Base-by-base conservation (phyloP, 2,329 filamentous ascomycete genomes). In the Cephalotrichum gorgonifer region DNA sequence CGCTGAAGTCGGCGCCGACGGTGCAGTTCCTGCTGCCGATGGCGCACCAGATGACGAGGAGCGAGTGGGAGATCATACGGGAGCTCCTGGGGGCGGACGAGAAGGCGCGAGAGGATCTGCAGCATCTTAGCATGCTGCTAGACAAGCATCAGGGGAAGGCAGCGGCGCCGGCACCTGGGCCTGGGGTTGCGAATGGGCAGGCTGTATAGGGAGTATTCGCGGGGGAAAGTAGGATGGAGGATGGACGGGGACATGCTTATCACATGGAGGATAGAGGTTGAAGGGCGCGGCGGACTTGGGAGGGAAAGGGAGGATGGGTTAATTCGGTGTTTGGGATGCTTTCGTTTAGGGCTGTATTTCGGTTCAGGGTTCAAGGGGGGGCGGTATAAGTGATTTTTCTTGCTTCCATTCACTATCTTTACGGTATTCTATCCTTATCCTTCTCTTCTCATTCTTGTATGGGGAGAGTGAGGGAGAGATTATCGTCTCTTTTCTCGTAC, bases 1-100 rank as follows among this genome's bases (percentile, higher is more conserved):
- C 72, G 0, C 70, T 84, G 42, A 76, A 83, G 12, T 71, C 70
- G 22, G 77, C 79, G 15, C 79, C 83, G 0, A 85, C 83, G 0
- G 79, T 87, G 8, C 73, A 78, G 23, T 85, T 88, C 56, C 68
- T 90, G 4, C 69, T 88, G 42, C 78, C 81, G 5, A 81, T 86
- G 54, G 83, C 83, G 1, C 79, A 75, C 20, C 75, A 77, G 45
- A 87, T 86, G 72, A 74, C 81, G 43, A 72, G 78, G n/a, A 69
- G 76, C 15, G 86, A 94, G 60, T 84, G 93, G 76, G 73, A 78
- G 49, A 79, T 93, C 26, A 78, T 96, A 53, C 74, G 77, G 47
- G 73, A 76, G 35, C 82, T 91, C 14, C 73, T 88, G 23, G 75
- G 81, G 45, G 71, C 74, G 11, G 81, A 88, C 49, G 79, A 81